Percentiles rank a stretch among this genome's conserved stretches.
Evolutionary conservation across 2,329 filamentous ascomycete species (phyloP).

Genomic region (Monilinia polystroma): DNA sequence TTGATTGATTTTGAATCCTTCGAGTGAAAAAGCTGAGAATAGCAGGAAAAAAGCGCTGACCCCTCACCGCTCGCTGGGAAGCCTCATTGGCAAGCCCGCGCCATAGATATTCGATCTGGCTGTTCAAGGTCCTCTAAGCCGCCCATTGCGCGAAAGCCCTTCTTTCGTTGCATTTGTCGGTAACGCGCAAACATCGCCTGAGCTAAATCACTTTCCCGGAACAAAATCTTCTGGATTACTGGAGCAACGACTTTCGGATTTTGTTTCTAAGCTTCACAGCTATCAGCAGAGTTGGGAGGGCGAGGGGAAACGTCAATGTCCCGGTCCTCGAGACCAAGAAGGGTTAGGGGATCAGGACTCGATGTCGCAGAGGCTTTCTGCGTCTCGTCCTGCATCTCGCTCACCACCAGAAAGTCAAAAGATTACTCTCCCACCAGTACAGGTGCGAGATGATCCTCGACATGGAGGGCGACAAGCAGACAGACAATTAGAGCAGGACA

Average conservation of each 20-base stretch:
- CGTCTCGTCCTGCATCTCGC: conserved; percentile 55
- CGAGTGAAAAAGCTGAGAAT: conserved; percentile 32
- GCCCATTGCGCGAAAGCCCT: conserved; percentile 40
- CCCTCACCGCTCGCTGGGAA: conserved; percentile 33
- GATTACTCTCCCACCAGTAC: conserved; percentile 39
- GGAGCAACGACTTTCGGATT: conserved; percentile 38
- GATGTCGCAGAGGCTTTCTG: conserved; percentile 63
- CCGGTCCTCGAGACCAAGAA: conserved; percentile 51
- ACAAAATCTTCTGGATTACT: conserved; percentile 36
- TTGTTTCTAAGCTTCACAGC: conserved; percentile 40
- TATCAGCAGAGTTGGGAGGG: conserved; percentile 41
- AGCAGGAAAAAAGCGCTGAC: conserved; percentile 30
- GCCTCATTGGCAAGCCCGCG: conserved; percentile 36
- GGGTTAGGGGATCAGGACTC: conserved; percentile 58
- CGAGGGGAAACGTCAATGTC: conserved; percentile 54
- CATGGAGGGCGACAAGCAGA: conserved; percentile 34
- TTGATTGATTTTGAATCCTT: conserved; percentile 25
- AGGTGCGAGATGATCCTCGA: conserved; percentile 39
- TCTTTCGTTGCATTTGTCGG: conserved; percentile 38
- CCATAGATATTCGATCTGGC: conserved; percentile 42
- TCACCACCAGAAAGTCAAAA: conserved; percentile 40
- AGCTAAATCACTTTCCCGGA: conserved; percentile 35
- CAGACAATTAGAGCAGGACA: conserved; percentile 32
- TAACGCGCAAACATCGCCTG: conserved; percentile 37
- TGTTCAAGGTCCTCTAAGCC: conserved; percentile 42